Conservation (phyloP, 2,329 filamentous ascomycete genomes). For the Neospermospora avenae region DNA sequence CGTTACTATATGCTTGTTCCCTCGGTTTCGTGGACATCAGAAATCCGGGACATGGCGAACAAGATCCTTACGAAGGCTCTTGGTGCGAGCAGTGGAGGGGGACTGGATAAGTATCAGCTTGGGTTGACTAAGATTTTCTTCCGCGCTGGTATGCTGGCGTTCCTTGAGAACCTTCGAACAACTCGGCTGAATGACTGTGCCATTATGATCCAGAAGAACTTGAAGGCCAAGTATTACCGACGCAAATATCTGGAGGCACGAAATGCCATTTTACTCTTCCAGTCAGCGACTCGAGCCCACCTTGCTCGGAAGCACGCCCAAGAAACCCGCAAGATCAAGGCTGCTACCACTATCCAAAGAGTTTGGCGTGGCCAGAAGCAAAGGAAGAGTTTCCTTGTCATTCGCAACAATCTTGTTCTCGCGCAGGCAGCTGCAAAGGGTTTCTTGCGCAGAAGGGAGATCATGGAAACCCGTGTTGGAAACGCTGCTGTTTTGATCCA, state of each 20-base stretch:
- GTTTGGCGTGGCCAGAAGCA: slow-evolving; percentile 94
- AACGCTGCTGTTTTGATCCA: slow-evolving; percentile 92
- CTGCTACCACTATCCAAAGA: slow-evolving; percentile 90
- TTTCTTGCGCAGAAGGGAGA: slow-evolving; percentile 83
- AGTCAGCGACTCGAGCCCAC: slow-evolving; percentile 74
- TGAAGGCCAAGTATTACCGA: slow-evolving; percentile 92
- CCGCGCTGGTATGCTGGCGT: slow-evolving; percentile 97
- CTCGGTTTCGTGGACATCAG: slow-evolving; percentile 84
- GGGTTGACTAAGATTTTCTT: slow-evolving; percentile 99
- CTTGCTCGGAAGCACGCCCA: slow-evolving; percentile 74
- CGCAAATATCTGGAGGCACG: slow-evolving; percentile 86
- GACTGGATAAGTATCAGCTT: slow-evolving; percentile 91
- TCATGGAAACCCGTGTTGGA: slow-evolving; percentile 89
- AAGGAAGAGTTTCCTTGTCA: slow-evolving; percentile 72
- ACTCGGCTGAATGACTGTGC: slow-evolving; percentile 88
- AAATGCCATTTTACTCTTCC: slow-evolving; percentile 73
- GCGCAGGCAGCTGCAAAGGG: slow-evolving; percentile 92
- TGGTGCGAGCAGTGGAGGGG: slow-evolving; percentile 69
- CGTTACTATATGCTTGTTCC: slow-evolving; percentile 98
- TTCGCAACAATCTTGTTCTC: slow-evolving; percentile 79
- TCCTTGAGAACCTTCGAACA: slow-evolving; percentile 91
- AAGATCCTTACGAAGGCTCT: slow-evolving; percentile 86
- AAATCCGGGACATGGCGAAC: slow-evolving; percentile 92
- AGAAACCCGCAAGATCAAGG: slow-evolving; percentile 77
- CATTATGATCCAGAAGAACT: slow-evolving; percentile 98